Base-by-base conservation (phyloP, 345 rosid genomes). In the Syzygium aqueum region DNA sequence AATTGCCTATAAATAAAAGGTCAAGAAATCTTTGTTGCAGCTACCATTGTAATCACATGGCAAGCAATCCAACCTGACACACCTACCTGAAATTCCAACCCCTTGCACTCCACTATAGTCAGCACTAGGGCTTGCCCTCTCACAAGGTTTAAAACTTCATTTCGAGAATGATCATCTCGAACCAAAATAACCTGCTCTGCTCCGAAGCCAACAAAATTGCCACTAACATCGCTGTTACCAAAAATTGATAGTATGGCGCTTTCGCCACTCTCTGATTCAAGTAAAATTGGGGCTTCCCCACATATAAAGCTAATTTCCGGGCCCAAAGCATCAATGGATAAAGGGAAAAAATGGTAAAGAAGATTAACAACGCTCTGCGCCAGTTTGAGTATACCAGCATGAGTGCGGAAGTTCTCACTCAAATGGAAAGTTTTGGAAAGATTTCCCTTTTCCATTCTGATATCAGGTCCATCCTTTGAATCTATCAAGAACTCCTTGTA, bases 391-490 rank as follows among this genome's bases (percentile, higher is more conserved):
- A 94, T 90, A 80, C 93, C 93, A 84, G 84, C 88, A 90, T 93
- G 95, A 40, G 94, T 92, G 15, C 94, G 94, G 56, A 93, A 92
- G 87, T 94, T 93, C 85, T 92, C 94, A 87, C 86, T 88, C 91
- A 94, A 87, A n/a, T 88, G 90, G 80, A 91, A 90, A 46, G 28
- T 84, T 59, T 88, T 84, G 3, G 95, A 92, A 12, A 91, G 59
- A 88, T 88, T 88, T 53, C 93, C 93, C 77, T 93, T 93, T 86
- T 85, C 89, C n/a, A 84, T 87, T 57, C 59, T 89, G 3, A 5
- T 23, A 49, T 77, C 78, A 73, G 84, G n/a, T 27, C 33, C 88
- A 51, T 53, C 50, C 53, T 77, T 86, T 22, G 91, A 89, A 52
- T 61, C 90, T 5, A 85, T 16, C 53, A 93, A 84, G 90, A 93